These are phyloP conservation scores for Colletotrichum tabaci DNA, from an alignment of 2,329 filamentous ascomycete species.

Conservation along the genomic window DNA sequence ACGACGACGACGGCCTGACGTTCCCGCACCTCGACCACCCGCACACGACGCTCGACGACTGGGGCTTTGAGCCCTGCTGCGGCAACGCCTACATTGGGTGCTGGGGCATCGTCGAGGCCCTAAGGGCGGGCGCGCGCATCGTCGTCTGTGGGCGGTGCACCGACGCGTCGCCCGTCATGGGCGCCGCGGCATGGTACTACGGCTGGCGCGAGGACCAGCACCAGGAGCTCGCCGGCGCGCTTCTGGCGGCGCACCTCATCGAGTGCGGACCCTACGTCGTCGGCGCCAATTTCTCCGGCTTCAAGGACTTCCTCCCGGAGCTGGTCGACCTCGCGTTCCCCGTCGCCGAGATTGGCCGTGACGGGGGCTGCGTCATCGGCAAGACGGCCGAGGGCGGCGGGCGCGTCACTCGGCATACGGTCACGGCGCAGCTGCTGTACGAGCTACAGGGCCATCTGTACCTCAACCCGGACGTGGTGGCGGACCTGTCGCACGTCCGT, in stretches of 20 bases:
- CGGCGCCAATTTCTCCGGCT: slow-evolving; percentile 67
- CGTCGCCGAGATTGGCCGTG: slow-evolving; percentile 63
- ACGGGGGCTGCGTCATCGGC: slow-evolving; percentile 62
- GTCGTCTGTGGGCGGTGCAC: slow-evolving; percentile 60
- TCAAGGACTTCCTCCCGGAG: slow-evolving; percentile 48
- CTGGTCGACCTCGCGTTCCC: slow-evolving; percentile 59
- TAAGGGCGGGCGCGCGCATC: slow-evolving; percentile 58
- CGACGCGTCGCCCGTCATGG: slow-evolving; percentile 65
- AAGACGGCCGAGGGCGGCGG: slow-evolving; percentile 49
- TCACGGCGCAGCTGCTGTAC: slow-evolving; percentile 65
- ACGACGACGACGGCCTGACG: not conserved
- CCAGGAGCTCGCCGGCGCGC: slow-evolving; percentile 60
- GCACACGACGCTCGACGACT: slow-evolving; percentile 47
- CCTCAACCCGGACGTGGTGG: slow-evolving; percentile 64
- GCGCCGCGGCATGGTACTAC: slow-evolving; percentile 67
- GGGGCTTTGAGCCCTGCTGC: slow-evolving; percentile 47
- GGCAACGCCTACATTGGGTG: slow-evolving; percentile 67
- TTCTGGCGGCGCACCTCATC: slow-evolving; percentile 65
- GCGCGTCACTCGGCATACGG: slow-evolving; percentile 53
- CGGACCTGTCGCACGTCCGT: slow-evolving; percentile 53
- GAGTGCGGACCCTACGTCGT: slow-evolving; percentile 67
- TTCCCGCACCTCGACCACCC: slow-evolving; percentile 51
- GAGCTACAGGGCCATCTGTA: slow-evolving; percentile 65
- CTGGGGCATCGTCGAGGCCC: slow-evolving; percentile 56
- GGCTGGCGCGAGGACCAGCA: slow-evolving; percentile 61